Evolutionary conservation across 1,139 yeast genomes (phyloP), one percentile per base, ranked within the genome.

Genomic region (Geotrichum candidum): DNA sequence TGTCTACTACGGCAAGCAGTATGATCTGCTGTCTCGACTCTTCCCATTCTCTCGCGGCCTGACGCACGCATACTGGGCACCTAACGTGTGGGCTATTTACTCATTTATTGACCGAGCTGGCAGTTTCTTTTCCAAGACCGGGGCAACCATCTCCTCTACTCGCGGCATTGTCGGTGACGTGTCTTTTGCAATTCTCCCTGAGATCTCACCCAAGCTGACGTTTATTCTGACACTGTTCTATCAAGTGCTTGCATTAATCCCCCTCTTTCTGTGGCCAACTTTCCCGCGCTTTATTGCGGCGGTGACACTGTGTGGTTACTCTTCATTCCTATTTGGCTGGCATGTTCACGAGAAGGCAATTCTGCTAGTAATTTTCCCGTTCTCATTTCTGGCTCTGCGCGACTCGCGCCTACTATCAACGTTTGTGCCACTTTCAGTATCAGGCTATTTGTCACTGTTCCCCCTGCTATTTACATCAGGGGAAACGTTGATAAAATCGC

Each of bases 41-140:
- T 94, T 94, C 75, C 99, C 99, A 5, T 94, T 94, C 72, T 88
- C 96, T 58, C 82, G 99, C 71, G 99, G 99, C 0, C 80, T 95
- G 51, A 94, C 97, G 4, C 99, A 95, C 74, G 97, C 98, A 0
- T 95, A 95, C 76, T 94, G 99, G 99, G 99, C 99, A 0, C 99
- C 99, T 3, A 94, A 94, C 69, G 78, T 91, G 60, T 94, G 99
- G 99, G 97, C 99, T 0, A 69, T 94, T 13, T 94, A 94, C 74
- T 89, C 97, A 0, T 88, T 90, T 67, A 66, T 81, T n/a, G 99
- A 94, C 74, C 80, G 96, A 64, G 71, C 86, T 0, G 78, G 92
- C 61, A 84, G 90, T 35, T 65, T 69, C 82, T 25, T 81, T 76
- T 69, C 76, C 78, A 61, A 65, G 1, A 65, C 79, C 15, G 67